Evolutionary conservation across 331 rosid genomes (phyloP).

Genomic region (Quercus lobata): DNA sequence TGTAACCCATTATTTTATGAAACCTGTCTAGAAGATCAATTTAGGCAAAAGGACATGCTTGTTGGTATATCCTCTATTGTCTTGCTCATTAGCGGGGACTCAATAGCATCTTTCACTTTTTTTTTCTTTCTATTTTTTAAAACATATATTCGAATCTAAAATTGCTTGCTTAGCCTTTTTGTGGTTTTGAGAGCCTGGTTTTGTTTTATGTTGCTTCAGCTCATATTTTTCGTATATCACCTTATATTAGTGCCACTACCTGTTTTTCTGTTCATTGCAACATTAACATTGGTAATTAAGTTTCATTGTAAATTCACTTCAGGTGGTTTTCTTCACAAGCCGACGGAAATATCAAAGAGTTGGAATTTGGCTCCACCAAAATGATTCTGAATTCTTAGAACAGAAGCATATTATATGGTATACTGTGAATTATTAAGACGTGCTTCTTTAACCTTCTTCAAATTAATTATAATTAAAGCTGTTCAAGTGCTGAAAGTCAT

Average conservation of each 20-base stretch:
- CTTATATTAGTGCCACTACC: conserved; percentile 9
- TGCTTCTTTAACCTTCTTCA: conserved; percentile 15
- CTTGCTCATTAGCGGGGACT: not conserved
- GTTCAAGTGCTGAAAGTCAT: not conserved
- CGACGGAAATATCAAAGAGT: conserved; percentile 33
- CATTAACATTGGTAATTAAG: not conserved
- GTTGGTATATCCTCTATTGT: not conserved
- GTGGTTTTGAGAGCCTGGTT: conserved; percentile 11
- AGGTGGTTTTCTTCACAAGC: conserved; percentile 62
- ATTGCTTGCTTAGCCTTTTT: not conserved
- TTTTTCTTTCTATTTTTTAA: not conserved
- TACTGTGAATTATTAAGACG: conserved; percentile 8
- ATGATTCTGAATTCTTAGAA: conserved; percentile 22
- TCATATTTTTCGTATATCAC: not conserved
- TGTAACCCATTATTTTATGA: not conserved
- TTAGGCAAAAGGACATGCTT: not conserved
- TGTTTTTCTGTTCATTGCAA: conserved; percentile 6
- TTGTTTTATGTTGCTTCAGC: not conserved
- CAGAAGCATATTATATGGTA: conserved; percentile 5
- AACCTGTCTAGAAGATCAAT: not conserved
- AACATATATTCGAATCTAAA: not conserved
- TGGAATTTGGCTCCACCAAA: conserved; percentile 43
- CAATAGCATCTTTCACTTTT: not conserved
- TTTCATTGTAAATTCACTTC: conserved; percentile 28
- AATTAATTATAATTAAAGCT: not conserved